A percentile compares a stretch with the other conserved stretches of the same genome.
These are phyloP conservation scores for Madurella fahalii DNA, from an alignment of 2,329 filamentous ascomycete genomes.

Conservation along the genomic window DNA sequence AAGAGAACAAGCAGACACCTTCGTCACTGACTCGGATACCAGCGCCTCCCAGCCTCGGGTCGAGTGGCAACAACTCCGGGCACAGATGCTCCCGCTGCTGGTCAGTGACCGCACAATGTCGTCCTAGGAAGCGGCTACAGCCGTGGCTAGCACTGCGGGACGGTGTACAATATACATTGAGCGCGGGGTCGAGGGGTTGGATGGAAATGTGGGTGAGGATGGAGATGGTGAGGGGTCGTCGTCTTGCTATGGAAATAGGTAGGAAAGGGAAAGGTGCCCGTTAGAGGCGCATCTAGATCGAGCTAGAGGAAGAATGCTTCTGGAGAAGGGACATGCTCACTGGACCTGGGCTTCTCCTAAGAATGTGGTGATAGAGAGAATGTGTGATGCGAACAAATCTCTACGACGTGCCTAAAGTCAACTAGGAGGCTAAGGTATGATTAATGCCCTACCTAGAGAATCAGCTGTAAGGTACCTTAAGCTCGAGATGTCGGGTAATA, in stretches of 20 bases:
- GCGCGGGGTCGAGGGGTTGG: slow-evolving; percentile 6
- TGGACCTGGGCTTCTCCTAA: not conserved
- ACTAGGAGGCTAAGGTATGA: no score
- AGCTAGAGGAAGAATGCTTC: no score
- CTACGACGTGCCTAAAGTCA: no score
- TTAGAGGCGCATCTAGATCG: no score
- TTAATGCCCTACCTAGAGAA: no score
- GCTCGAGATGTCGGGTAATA: no score
- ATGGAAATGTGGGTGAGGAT: not conserved
- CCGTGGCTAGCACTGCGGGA: not conserved
- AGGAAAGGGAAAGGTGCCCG: not conserved
- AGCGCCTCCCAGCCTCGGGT: no score
- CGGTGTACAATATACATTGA: slow-evolving; percentile 16
- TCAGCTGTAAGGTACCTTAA: no score
- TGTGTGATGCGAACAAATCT: no score
- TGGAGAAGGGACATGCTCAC: not conserved
- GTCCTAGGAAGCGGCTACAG: slow-evolving; percentile 9
- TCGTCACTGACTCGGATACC: no score
- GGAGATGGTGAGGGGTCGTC: slow-evolving; percentile 1
- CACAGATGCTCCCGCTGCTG: not conserved
- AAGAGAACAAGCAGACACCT: no score
- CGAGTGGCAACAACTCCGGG: not conserved
- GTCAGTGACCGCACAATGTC: slow-evolving; percentile 8
- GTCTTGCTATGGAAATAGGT: slow-evolving; percentile 3
- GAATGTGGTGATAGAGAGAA: no score